Evolutionary conservation across 306 rosid genomes (phyloP), one percentile per base, ranked within the genome.

Genomic region (Alnus rubra): DNA sequence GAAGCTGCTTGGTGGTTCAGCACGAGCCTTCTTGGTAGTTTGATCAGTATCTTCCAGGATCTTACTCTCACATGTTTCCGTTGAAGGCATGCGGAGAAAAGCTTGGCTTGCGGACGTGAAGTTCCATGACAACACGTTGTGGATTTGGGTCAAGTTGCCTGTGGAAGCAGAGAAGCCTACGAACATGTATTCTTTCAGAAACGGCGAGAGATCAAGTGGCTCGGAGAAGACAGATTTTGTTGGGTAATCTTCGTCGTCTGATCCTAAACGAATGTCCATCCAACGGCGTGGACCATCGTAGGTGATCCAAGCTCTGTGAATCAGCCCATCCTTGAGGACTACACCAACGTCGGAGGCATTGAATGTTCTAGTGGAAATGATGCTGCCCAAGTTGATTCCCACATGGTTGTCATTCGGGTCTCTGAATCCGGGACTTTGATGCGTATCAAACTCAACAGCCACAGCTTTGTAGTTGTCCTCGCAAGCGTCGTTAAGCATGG

Each of bases 91-190:
- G 1, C 84, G 87, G 33, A 92, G 94, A 74, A 83, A 87, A 47
- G 94, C 94, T 87, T 88, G 90, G 65, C 95, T 87, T 1, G 74
- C 84, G 14, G 93, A 87, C 12, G 89, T 86, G 83, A 92, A 90
- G 72, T 87, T 88, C 97, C 97, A 90, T 5, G 96, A 86, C 19
- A 90, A 86, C 28, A 89, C 85, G 49, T 63, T 88, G 74, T 92
- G 97, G 83, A 92, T 86, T 76, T 92, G 97, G 3, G 92, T 90
- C 4, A 73, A 87, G 76, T 90, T 86, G 1, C 96, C 96, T 10
- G 96, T 92, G 58, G 97, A 86, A 81, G 97, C 97, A 39, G 96
- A 90, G 84, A 92, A 92, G 44, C 96, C 96, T 4, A 92, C 91
- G 69, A 90, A 92, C 97, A 92, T 92, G 76, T 92, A 92, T 78